Base-by-base conservation (phyloP, 495 filamentous ascomycete genomes). In the Neurospora sp. region DNA sequence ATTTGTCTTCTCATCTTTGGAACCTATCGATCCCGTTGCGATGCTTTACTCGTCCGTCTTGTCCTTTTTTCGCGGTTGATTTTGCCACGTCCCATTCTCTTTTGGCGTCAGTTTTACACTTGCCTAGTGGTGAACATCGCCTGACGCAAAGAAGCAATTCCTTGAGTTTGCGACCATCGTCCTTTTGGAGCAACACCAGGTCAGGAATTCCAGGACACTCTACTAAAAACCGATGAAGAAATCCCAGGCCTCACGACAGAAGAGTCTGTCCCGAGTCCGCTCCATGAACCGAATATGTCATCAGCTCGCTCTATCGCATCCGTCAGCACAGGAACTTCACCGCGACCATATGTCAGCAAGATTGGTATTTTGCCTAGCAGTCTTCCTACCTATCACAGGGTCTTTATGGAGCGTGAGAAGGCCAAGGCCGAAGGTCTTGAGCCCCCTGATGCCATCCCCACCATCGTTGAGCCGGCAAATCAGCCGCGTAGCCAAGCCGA, bases 311-410 rank as follows among this genome's bases (percentile, higher is more conserved):
- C 84, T 5, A 79, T 81, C 41, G 75, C 83, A 27, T 86, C 84
- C 10, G 81, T 79, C 4, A 82, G 80, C 73, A 84, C 84, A 27
- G 83, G 82, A 48, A 79, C 80, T 38, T 86, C 85, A 18, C 78
- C 81, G n/a, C 79, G 86, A 23, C 85, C 86, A 8, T 89, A 90
- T 72, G 86, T 92, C 41, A 95, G 90, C 82, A 94, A 94, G 75
- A 92, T 99, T 69, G 91, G 92, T 74, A 92, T 99, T 54, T 84
- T 99, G 20, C 93, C 96, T 6, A 96, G 92, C 72, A 96, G 92
- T 81, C 82, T 98, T 70, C 93, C 96, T 4, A 89, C 92, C 16
- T 97, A 96, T 70, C 96, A 98, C 79, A 90, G 89, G 44, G 94
- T 94, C 40, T 93, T 90, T 73, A 97, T 99, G 91, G 91, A 93